Evolutionary conservation across 2,329 filamentous ascomycete species (phyloP), one percentile per base, ranked within the genome.

Genomic region (Fusarium luffae): DNA sequence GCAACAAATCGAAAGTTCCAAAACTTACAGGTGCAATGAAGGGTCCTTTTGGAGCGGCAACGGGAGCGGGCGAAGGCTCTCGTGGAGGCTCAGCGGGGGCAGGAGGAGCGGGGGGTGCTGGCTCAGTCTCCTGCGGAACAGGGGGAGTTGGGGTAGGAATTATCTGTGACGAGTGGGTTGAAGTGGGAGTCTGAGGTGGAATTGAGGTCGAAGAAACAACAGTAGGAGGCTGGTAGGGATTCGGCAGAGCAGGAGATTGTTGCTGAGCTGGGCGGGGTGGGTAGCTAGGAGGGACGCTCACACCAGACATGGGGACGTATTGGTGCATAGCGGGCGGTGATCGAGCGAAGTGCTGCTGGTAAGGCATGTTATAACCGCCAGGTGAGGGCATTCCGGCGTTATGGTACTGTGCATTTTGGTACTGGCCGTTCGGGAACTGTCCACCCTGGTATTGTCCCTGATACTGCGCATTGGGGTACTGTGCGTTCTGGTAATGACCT

Each of bases 201-300:
- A 82, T 76, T 19, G 83, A 78, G 57, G 81, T 77, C 27, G 83
- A 79, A 19, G 79, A 37, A 18, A 37, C 34, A n/a, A 37, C 77
- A 30, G 81, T 78, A 76, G 88, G 80, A 76, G 86, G 81, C 76
- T 89, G 85, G 80, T 89, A 85, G 67, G 90, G 81, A 59, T 88
- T 84, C 56, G 86, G 83, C 77, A 87, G 79, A 50, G 80, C 83
- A n/a, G 86, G 85, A 54, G 86, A 87, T 32, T 82, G 82, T 58
- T 86, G 83, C 41, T 70, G 68, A 65, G 68, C 49, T 80, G 72
- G 79, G 75, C 83, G 81, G 44, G 84, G 82, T 54, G 84, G 74
- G 76, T 87, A 88, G 80, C 76, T 79, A 77, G 84, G 76, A 37
- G 81, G 80, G 37, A 82, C 73, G 75, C 77, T 82, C 58, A 82